Evolutionary conservation across 1,139 yeast genomes (phyloP), one percentile per base, ranked within the genome.

Genomic region (Protomyces gravidus): DNA sequence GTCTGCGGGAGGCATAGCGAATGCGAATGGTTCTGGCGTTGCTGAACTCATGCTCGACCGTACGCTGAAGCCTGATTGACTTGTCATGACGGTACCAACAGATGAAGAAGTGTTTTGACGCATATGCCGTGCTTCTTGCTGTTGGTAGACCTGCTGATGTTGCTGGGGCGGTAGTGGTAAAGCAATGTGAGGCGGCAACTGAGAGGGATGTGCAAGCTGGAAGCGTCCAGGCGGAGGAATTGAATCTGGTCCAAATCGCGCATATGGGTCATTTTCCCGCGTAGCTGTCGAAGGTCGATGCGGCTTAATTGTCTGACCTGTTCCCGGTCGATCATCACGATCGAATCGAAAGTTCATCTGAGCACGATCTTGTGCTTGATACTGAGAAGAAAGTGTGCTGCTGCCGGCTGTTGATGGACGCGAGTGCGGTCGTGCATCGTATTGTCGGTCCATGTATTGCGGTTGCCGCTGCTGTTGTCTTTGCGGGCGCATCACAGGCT

Each of bases 31-130:
- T 36, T n/a, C 51, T 45, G 46, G 51, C 51, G 26, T 33, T 28
- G 19, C 33, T 28, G 23, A n/a, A 36, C 25, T 52, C n/a, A 25
- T 45, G 17, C 50, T 46, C 36, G 58, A 53, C 7, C 51, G 58
- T 17, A 32, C 51, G 15, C 58, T 53, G 17, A 26, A 23, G 13
- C 26, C 33, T 7, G 50, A 32, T 13, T 45, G 33, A 46, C 39
- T 45, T 21, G 58, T 53, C 32, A 45, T 30, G 15, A 45, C 50
- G 25, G 58, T 53, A 23, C 58, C 58, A 21, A 53, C 15, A 26
- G 58, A 53, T 15, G 58, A 53, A 25, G 46, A 45, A 26, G 58
- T 53, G 17, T 26, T 46, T n/a, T 53, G 32, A 15, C 58, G 45
- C 5, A 30, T 19, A 28, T 53, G 58, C 32, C 42, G 36, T n/a